phyloP scores from a whole-genome alignment of 768 basidiomycete species.

The Naematelia aurantialba region DNA sequence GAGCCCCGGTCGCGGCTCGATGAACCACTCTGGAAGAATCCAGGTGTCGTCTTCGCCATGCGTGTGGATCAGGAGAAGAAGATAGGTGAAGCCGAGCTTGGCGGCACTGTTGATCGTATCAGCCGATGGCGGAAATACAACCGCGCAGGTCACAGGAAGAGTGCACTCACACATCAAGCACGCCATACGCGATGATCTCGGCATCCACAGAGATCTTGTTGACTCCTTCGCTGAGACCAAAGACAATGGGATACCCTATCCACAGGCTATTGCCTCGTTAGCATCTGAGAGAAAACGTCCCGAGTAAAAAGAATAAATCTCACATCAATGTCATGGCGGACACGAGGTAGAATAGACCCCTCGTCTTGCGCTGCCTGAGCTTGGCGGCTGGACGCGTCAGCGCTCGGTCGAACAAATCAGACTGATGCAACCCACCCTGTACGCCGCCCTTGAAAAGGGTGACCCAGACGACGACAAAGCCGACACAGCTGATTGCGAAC shows the following conservation, averaged over 20 bases:
- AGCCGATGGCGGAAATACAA: slow-evolving; percentile 2
- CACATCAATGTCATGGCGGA: slow-evolving; percentile 34
- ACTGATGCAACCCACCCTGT: slow-evolving; percentile 28
- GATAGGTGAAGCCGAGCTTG: slow-evolving; percentile 40
- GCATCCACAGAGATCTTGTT: slow-evolving; percentile 43
- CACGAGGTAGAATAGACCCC: slow-evolving; percentile 39
- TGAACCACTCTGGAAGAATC: slow-evolving; percentile 38
- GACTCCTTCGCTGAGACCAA: slow-evolving; percentile 44
- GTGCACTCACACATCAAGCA: slow-evolving; percentile 44
- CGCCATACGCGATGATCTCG: slow-evolving; percentile 48
- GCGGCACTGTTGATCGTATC: slow-evolving; percentile 14
- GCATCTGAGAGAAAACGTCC: not conserved
- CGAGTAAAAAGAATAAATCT: slow-evolving; percentile 9
- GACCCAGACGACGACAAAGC: slow-evolving; percentile 41
- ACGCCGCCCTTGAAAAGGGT: slow-evolving; percentile 36
- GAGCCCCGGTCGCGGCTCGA: slow-evolving; percentile 20
- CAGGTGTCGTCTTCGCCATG: slow-evolving; percentile 37
- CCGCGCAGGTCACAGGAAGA: not conserved
- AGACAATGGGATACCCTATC: slow-evolving; percentile 48
- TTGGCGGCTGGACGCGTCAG: slow-evolving; percentile 31
- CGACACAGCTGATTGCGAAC: slow-evolving; percentile 37
- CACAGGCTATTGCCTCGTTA: slow-evolving; percentile 31
- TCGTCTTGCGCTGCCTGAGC: slow-evolving; percentile 36
- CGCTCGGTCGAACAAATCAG: not conserved
- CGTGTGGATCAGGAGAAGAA: slow-evolving; percentile 38